Evolutionary conservation across 106 monocot genomes (phyloP), one percentile per base, ranked within the genome.

Genomic region (Phalaenopsis aphrodite): DNA sequence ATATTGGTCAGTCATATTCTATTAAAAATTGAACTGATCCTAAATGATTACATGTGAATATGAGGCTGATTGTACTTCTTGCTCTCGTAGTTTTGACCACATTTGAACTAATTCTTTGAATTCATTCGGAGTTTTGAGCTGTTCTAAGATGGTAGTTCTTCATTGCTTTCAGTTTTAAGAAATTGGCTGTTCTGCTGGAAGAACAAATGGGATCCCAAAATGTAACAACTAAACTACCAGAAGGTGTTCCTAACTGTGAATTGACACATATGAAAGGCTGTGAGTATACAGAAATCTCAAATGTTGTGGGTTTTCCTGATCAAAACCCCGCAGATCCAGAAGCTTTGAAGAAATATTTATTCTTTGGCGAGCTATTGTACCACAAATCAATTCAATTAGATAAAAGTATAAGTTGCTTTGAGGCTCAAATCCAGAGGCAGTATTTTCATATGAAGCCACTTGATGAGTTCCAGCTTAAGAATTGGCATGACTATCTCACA

Each of bases 401-500:
- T 73, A 75, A 80, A 81, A 84, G 84, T 14, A 99, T 99, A 17
- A 85, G 74, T 80, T 81, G 9, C 52, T 99, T 84, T 79, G 98
- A 99, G 80, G 65, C 71, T 73, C 78, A 66, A 80, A 94, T 99
- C 84, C 83, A 45, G n/a, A 85, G 93, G 55, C 86, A 81, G 65
- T 83, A 89, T 84, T 99, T 94, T 46, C 91, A 94, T 87, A 83
- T 91, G 75, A 88, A 89, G 80, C 89, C 89, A 76, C 87, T 99
- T 72, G 90, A 93, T 89, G 84, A 85, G 57, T 38, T 39, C 43
- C 91, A 99, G 80, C 85, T 95, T 79, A 78, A 91, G 52, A 95
- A 88, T 75, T 99, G 98, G 94, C 94, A 95, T 85, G 57, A 80
- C 19, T 99, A 99, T 91, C 94, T 99, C 78, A 88, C 92, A 79